A percentile compares a stretch with the other conserved stretches of the same genome.
phyloP scores from a whole-genome alignment of 2,329 filamentous ascomycete species.

The Sarocladium brachiariae region DNA sequence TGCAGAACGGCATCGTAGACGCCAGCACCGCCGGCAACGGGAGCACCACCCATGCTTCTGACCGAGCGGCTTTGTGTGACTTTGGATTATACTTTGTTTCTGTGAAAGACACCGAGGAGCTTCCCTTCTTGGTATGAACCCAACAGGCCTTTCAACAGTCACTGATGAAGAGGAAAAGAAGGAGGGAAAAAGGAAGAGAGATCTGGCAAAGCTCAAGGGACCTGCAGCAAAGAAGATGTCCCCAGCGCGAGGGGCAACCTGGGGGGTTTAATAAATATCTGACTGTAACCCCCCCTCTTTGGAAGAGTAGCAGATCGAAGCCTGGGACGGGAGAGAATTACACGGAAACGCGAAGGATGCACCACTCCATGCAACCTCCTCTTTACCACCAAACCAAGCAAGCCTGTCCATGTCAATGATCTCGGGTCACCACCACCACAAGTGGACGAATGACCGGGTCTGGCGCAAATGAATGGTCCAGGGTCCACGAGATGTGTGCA shows the following conservation, averaged over 20 bases:
- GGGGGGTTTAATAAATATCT: constrained; percentile 8
- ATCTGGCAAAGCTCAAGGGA: neutral
- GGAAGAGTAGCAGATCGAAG: neutral
- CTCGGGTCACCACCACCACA: neutral
- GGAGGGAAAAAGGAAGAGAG: neutral
- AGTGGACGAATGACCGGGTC: neutral
- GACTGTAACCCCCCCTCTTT: constrained; percentile 2
- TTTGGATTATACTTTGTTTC: neutral
- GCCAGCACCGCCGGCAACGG: constrained; percentile 11
- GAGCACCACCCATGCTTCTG: constrained; percentile 15
- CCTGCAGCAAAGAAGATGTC: neutral
- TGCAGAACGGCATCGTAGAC: constrained; percentile 45
- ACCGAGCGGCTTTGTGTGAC: too few relatives aligned
- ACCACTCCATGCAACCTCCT: neutral
- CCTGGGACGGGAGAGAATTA: neutral
- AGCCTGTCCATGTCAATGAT: too few relatives aligned
- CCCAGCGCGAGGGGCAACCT: neutral
- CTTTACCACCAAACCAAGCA: too few relatives aligned
- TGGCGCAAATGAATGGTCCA: neutral
- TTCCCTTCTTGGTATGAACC: too few relatives aligned
- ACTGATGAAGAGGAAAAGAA: too few relatives aligned
- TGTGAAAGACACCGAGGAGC: too few relatives aligned
- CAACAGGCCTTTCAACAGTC: too few relatives aligned
- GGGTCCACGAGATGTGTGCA: neutral
- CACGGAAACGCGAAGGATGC: neutral